phyloP scores from a whole-genome alignment of 371 early-diverging fungal species.

The Mortierella polycephala region DNA sequence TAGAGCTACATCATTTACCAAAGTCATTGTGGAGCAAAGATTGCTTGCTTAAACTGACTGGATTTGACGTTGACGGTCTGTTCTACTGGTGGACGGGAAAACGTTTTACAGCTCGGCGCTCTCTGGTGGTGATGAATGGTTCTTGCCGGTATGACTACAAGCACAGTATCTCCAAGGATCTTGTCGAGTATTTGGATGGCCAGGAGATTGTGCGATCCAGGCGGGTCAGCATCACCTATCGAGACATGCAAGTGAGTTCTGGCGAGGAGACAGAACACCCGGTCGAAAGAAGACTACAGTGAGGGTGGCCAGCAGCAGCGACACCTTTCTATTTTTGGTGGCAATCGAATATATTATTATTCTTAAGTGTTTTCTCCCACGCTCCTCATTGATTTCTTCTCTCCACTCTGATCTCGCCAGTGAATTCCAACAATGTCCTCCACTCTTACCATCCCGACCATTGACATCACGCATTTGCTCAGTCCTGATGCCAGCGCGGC shows the following conservation, averaged over 20 bases:
- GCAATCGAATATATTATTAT: too few relatives aligned
- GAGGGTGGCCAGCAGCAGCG: not conserved
- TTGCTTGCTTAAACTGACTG: too few relatives aligned
- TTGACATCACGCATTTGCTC: constrained; percentile 45
- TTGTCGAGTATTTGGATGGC: constrained; percentile 56
- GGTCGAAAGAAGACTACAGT: not conserved
- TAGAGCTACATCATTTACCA: not conserved
- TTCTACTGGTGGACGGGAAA: not conserved
- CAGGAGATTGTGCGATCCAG: constrained; percentile 55
- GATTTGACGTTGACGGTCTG: too few relatives aligned
- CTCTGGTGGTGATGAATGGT: constrained; percentile 72
- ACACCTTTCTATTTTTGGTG: not conserved
- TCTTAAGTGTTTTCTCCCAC: not conserved
- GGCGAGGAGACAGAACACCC: not conserved
- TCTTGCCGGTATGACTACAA: constrained; percentile 71
- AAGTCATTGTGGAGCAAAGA: not conserved
- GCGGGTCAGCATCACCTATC: constrained; percentile 59
- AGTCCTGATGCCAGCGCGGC: not conserved
- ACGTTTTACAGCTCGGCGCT: constrained; percentile 62
- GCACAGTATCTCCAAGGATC: constrained; percentile 77
- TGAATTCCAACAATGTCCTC: constrained; percentile 5
- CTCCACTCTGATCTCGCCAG: not conserved
- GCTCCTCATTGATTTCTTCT: not conserved
- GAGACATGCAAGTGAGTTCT: constrained; percentile 25
- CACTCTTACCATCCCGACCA: constrained; percentile 32